Base-by-base conservation (phyloP, 1,284 basidiomycete species). In the Rhizoctonia solani region DNA sequence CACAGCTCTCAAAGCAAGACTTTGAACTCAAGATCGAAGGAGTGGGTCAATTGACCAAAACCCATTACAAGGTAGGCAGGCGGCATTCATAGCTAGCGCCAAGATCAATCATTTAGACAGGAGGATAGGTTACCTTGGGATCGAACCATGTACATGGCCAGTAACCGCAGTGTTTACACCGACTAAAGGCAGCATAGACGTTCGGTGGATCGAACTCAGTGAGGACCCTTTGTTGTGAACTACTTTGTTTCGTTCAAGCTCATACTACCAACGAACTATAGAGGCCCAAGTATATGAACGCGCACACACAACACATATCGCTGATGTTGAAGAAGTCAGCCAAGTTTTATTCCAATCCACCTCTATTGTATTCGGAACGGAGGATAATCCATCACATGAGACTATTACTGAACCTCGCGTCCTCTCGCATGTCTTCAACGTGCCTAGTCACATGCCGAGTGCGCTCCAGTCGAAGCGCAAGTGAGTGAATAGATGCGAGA, bases 321-420 rank as follows among this genome's bases (percentile, higher is more conserved):
- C 59, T 29, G 59, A 63, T 37, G 44, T 63, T 19, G 59, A 63
- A 53, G 59, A 63, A 63, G 59, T 63, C 32, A 63, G 59, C 59
- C 59, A 63, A 21, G 49, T 63, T n/a, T 49, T 63, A 19, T 63
- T 47, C 46, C 59, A 63, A 63, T 63, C 59, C 21, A 63, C 47
- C 25, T 32, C 59, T 29, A 42, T 63, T 14, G 59, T 63, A 8
- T 49, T 63, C 49, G 59, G 59, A 21, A 42, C 25, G 27, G 47
- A 63, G 25, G 59, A 53, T 11, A 63, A 63, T 27, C 37, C 59
- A 16, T 52, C 59, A 6, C 53, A 63, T 37, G 59, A 63, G 37
- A 41, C 59, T 3, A 44, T 63, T 19, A 42, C 59, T 11, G 16
- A 13, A 23, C 59, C 59, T 25, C 49, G 59, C 30, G 32, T 47